A percentile compares a stretch with the other conserved stretches of the same genome.
These are phyloP conservation scores for Termitomyces sp. DNA, from an alignment of 768 basidiomycete genomes.

Conservation along the genomic window DNA sequence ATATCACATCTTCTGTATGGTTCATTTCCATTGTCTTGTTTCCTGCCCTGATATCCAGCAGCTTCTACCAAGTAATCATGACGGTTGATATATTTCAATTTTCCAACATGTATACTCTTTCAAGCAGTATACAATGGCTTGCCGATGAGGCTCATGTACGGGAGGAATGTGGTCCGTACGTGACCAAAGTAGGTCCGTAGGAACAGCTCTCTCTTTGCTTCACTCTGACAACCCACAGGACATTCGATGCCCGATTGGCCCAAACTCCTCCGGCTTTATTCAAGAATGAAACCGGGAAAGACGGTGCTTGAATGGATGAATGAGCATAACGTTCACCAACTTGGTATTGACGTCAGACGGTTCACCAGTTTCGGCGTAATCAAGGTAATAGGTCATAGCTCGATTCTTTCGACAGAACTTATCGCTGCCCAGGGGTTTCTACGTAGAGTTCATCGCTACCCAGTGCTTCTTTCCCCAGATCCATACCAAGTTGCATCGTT, in stretches of 20 bases:
- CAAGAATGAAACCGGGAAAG: conserved; percentile 77
- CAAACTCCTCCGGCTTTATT: conserved; percentile 80
- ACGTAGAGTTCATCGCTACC: conserved; percentile 91
- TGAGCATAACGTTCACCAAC: conserved; percentile 57
- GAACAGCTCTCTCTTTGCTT: neutral
- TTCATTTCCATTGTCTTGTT: neutral
- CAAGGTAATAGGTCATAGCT: conserved; percentile 62
- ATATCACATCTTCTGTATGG: conserved; percentile 89
- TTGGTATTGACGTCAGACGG: conserved; percentile 88
- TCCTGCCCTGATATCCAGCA: conserved; percentile 25
- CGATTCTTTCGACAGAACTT: neutral
- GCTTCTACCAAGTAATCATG: conserved; percentile 97
- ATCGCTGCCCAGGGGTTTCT: conserved; percentile 70
- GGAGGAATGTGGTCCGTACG: conserved; percentile 90
- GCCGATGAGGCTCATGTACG: conserved; percentile 82
- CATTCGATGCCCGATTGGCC: conserved; percentile 80
- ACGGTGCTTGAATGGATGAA: conserved; percentile 90
- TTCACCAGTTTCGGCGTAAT: conserved; percentile 97
- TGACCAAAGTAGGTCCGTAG: conserved; percentile 65
- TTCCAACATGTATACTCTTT: conserved; percentile 94
- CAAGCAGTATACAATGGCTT: conserved; percentile 83
- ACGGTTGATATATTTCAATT: conserved; percentile 96
- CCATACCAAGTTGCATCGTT: conserved; percentile 18
- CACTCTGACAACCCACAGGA: conserved; percentile 30
- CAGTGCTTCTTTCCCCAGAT: conserved; percentile 57